phyloP scores from a whole-genome alignment of 805 yeast genomes.

The Monosporozyma yasuniensis region DNA sequence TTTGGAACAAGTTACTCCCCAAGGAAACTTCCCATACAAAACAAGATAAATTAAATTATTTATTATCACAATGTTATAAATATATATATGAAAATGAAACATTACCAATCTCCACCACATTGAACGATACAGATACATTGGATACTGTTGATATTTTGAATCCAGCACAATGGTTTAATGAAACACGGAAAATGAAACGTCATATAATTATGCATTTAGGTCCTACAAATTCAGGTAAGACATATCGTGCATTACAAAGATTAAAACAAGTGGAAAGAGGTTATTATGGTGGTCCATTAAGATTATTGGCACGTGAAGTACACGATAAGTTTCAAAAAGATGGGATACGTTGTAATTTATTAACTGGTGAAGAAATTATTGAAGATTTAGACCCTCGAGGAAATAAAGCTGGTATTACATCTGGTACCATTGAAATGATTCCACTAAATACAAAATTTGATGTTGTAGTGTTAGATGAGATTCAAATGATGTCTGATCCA shows the following conservation, averaged over 20 bases:
- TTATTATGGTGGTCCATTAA: slow-evolving; percentile 87
- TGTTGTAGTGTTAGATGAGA: slow-evolving; percentile 87
- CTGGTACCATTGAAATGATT: slow-evolving; percentile 93
- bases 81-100: slow-evolving; percentile 20
- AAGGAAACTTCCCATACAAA: not conserved
- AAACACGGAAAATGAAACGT: slow-evolving; percentile 70
- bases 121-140: slow-evolving; percentile 6
- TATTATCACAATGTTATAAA: slow-evolving; percentile 13
- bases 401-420: slow-evolving; percentile 60
- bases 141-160: slow-evolving; percentile 37
- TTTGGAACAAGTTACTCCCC: not conserved
- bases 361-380: slow-evolving; percentile 93
- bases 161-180: slow-evolving; percentile 78
- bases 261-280: slow-evolving; percentile 63
- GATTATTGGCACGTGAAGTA: slow-evolving; percentile 85
- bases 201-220: slow-evolving; percentile 90
- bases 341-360: slow-evolving; percentile 65
- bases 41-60: slow-evolving; percentile 9
- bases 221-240: slow-evolving; percentile 95
- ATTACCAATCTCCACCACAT: slow-evolving; percentile 7
- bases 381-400: slow-evolving; percentile 63
- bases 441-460: slow-evolving; percentile 63
- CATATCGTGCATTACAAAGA: slow-evolving; percentile 68
- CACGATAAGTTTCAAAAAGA: slow-evolving; percentile 68
- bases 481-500: slow-evolving; percentile 83